Evolutionary conservation across 2,329 filamentous ascomycete genomes (phyloP), one percentile per base, ranked within the genome.

Genomic region (Aspergillus texensis): DNA sequence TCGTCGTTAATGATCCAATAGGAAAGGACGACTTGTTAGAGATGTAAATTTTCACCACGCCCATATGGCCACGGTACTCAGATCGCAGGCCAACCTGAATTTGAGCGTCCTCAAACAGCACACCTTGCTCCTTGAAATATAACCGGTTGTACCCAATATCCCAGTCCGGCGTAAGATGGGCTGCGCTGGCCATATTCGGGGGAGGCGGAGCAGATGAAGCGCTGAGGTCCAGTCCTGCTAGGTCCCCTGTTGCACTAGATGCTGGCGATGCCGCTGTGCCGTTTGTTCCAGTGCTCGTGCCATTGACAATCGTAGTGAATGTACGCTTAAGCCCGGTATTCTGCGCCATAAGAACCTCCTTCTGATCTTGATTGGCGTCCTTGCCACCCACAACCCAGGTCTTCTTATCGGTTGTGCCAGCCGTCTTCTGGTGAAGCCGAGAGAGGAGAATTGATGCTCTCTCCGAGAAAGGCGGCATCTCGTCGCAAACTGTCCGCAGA

Each of bases 371-470:
- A 75, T 97, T 97, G 62, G 94, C 94, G 75, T 96, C 93, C 80
- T 97, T 97, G 64, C 93, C 94, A 66, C 94, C 94, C n/a, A 98
- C 92, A 30, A 97, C 90, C 95, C 95, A 99, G 1, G 95, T 98
- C 65, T 94, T 88, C 81, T 96, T 96, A 78, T 99, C 95, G 75
- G 92, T 96, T 16, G 93, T 95, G 65, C 91, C 92, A 55, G 91
- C 91, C 72, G 96, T 93, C 81, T 96, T 98, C 79, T 97, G 93
- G 79, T 99, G 94, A 57, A 99, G 85, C 62, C 95, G 87, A 45
- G 94, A 97, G 12, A 99, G 84, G 32, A 99, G 83, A 1, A 95
- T 94, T 6, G 95, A 98, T 63, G 96, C 90, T 64, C 96, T 86
- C 77, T 99, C 94, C 0, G 95, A 96, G 80, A 98, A 99, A 0